Evolutionary conservation across 2,329 filamentous ascomycete species (phyloP).

Genomic region (Sclerotinia nivalis): DNA sequence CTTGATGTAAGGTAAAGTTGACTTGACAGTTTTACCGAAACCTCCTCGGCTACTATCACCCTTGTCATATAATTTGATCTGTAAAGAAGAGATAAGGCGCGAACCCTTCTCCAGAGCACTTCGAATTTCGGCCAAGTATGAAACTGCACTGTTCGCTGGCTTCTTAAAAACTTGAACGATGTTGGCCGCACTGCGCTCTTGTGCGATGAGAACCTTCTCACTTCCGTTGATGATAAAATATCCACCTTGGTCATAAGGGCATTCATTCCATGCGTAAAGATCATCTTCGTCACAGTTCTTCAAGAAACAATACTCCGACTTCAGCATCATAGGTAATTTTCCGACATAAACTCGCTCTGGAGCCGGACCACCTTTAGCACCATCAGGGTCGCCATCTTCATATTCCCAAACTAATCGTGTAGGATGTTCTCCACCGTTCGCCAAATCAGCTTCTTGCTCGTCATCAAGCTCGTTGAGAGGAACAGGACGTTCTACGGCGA

Average conservation of each 20-base stretch:
- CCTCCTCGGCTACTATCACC: conserved; percentile 76
- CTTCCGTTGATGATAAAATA: conserved; percentile 99
- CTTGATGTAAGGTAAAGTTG: conserved; percentile 91
- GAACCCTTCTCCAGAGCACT: conserved; percentile 97
- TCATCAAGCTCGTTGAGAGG: conserved; percentile 68
- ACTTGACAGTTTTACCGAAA: conserved; percentile 85
- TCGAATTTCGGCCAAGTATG: conserved; percentile 92
- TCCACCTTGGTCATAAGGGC: conserved; percentile 95
- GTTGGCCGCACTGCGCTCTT: conserved; percentile 95
- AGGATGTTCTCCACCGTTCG: conserved; percentile 57
- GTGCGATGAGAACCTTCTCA: conserved; percentile 97
- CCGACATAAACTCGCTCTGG: conserved; percentile 76
- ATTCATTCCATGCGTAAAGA: conserved; percentile 90
- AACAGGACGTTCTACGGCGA: conserved; percentile 75
- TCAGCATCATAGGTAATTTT: conserved; percentile 96
- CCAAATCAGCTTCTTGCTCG: conserved; percentile 58
- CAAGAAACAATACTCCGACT: conserved; percentile 92
- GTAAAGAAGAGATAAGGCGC: conserved; percentile 87
- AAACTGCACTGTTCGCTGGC: conserved; percentile 85
- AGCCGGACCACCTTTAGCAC: conserved; percentile 52
- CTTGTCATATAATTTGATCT: conserved; percentile 86
- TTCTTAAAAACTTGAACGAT: conserved; percentile 99
- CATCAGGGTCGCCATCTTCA: conserved; percentile 44
- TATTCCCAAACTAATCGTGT: conserved; percentile 63
- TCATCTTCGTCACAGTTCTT: conserved; percentile 81